Conservation (phyloP, 495 filamentous ascomycete genomes). For the Haplographium delicatum region DNA sequence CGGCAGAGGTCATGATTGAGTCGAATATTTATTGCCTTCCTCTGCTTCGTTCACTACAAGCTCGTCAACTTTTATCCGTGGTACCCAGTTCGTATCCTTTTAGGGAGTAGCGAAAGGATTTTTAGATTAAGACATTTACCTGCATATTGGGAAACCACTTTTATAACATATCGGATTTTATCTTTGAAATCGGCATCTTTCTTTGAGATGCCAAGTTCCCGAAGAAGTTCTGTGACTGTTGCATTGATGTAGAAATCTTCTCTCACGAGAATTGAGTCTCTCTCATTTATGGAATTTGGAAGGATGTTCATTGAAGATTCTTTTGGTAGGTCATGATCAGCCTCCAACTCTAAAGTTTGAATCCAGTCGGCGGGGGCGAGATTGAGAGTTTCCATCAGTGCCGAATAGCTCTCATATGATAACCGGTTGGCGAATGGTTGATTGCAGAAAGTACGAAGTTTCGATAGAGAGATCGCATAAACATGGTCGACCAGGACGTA, state of each 20-base stretch:
- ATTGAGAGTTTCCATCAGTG: neutral
- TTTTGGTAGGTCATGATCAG: neutral
- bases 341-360: neutral
- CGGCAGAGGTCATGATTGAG: too few relatives aligned
- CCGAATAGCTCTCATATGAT: neutral
- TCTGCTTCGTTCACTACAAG: too few relatives aligned
- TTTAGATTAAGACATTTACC: neutral
- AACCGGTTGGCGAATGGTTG: neutral
- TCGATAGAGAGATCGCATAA: neutral
- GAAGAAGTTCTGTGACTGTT: neutral
- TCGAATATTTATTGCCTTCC: too few relatives aligned
- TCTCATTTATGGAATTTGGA: too few relatives aligned
- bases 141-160: neutral
- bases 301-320: neutral
- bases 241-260: neutral
- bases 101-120: neutral
- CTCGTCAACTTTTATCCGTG: too few relatives aligned
- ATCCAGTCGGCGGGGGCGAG: neutral
- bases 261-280: neutral
- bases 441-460: neutral
- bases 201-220: neutral
- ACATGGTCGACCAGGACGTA: neutral
- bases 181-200: neutral
- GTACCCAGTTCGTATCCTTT: too few relatives aligned
- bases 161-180: neutral